A percentile compares a stretch with the other conserved stretches of the same genome.
Conservation (phyloP, 2,329 filamentous ascomycete genomes). For the Fusarium hostae region DNA sequence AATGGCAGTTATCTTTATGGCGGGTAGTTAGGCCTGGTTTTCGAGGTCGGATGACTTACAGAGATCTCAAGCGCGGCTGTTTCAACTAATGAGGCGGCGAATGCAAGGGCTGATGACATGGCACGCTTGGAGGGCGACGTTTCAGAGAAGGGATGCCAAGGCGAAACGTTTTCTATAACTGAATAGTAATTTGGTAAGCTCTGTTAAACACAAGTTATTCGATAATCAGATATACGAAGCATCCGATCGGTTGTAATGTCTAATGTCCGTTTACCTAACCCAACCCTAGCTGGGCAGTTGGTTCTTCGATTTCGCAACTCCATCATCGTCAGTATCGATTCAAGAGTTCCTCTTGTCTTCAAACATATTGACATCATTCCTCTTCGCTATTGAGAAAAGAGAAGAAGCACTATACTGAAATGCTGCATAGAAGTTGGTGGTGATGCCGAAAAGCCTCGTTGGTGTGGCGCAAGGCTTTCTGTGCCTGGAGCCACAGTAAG, state of each 20-base stretch:
- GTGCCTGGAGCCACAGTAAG: constrained; percentile 25
- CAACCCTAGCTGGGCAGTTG: not conserved
- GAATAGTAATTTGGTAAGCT: rapidly evolving
- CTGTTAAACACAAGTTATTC: not conserved
- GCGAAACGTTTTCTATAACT: not conserved
- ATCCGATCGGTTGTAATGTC: not conserved
- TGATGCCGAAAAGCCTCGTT: constrained; percentile 31
- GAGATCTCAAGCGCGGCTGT: constrained; percentile 11
- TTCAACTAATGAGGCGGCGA: constrained; percentile 8
- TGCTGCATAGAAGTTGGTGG: constrained; percentile 7
- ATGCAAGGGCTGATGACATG: constrained; percentile 29
- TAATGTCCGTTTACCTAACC: not conserved
- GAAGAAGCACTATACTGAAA: not conserved
- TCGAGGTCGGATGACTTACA: not conserved
- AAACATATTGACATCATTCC: not conserved
- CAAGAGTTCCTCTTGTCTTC: rapidly evolving
- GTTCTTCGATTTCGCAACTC: not conserved
- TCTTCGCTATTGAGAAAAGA: not conserved
- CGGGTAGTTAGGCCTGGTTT: not conserved
- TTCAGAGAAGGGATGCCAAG: not conserved
- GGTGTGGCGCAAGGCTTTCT: constrained; percentile 20
- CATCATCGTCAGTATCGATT: not conserved
- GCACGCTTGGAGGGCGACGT: not conserved
- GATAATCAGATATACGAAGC: not conserved
- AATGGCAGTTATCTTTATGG: not conserved